These are phyloP conservation scores for Rhytidiadelphus loreus DNA, from an alignment of 225 moss, liverwort and hornwort species.

Conservation along the genomic window DNA sequence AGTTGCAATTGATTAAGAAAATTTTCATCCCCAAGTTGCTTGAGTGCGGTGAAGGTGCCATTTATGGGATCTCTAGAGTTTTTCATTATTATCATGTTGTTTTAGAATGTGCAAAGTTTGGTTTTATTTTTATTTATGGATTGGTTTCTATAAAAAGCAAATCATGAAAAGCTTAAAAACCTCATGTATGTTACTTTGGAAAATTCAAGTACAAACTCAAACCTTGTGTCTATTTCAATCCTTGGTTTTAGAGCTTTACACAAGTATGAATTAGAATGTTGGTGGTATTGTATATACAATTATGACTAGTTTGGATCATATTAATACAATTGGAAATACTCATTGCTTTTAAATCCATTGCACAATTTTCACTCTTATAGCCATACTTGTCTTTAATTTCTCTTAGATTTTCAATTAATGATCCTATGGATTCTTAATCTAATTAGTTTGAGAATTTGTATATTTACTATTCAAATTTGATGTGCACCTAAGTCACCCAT, in stretches of 20 bases:
- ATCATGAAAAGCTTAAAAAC: neutral
- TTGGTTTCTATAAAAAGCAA: neutral
- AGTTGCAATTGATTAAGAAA: neutral
- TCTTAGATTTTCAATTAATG: neutral
- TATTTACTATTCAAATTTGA: neutral
- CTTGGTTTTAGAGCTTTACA: too few relatives aligned
- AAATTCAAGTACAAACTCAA: too few relatives aligned
- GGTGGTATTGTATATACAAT: too few relatives aligned
- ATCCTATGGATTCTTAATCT: neutral
- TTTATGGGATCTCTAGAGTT: neutral
- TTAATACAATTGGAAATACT: neutral
- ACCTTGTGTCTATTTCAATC: too few relatives aligned
- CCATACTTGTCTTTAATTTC: neutral
- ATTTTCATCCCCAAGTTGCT: too few relatives aligned
- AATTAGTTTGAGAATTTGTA: neutral
- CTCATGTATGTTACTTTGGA: neutral
- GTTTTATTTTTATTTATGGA: too few relatives aligned
- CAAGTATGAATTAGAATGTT: too few relatives aligned
- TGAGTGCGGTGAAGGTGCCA: neutral
- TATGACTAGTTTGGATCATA: too few relatives aligned
- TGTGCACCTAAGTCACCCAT: too few relatives aligned
- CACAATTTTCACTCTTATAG: neutral
- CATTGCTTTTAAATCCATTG: neutral
- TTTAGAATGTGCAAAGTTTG: too few relatives aligned
- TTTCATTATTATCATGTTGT: neutral